phyloP scores from a whole-genome alignment of 306 rosid species.

The Sicyos edulis region DNA sequence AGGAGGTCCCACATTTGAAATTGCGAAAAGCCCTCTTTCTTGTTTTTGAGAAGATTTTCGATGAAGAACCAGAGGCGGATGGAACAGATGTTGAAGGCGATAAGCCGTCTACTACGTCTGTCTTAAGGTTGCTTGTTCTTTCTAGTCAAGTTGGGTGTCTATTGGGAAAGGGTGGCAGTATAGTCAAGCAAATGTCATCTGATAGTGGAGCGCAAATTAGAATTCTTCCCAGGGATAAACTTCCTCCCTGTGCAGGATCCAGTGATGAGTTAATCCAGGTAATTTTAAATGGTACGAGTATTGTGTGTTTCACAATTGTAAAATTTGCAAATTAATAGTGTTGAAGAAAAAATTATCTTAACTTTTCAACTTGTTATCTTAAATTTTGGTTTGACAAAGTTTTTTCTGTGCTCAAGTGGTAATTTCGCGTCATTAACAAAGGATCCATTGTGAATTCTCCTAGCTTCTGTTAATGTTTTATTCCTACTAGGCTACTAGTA shows the following conservation, averaged over 20 bases:
- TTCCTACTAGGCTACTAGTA: neutral
- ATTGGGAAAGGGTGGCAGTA: slow-evolving; percentile 88
- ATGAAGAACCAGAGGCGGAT: slow-evolving; percentile 40
- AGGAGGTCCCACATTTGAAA: slow-evolving; percentile 36
- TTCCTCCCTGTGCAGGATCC: slow-evolving; percentile 57
- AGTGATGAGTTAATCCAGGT: slow-evolving; percentile 88
- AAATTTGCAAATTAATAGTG: neutral
- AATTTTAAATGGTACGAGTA: slow-evolving; percentile 12
- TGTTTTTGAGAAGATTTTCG: slow-evolving; percentile 58
- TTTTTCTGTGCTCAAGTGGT: neutral
- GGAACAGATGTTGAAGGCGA: slow-evolving; percentile 36
- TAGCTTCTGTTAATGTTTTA: neutral
- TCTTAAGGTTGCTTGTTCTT: slow-evolving; percentile 61
- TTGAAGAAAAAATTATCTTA: neutral
- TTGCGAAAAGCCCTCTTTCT: slow-evolving; percentile 55
- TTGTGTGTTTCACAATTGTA: neutral
- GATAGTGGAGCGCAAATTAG: slow-evolving; percentile 93
- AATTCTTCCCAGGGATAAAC: slow-evolving; percentile 77
- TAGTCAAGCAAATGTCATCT: slow-evolving; percentile 71
- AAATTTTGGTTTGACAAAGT: neutral
- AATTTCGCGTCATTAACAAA: neutral
- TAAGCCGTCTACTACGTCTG: slow-evolving; percentile 30
- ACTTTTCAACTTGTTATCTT: neutral
- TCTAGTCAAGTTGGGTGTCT: slow-evolving; percentile 85
- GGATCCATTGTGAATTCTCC: neutral